Percentiles rank a stretch among this genome's conserved stretches.
Evolutionary conservation across 768 basidiomycete genomes (phyloP).

Genomic region (Holtermannia corniformis): DNA sequence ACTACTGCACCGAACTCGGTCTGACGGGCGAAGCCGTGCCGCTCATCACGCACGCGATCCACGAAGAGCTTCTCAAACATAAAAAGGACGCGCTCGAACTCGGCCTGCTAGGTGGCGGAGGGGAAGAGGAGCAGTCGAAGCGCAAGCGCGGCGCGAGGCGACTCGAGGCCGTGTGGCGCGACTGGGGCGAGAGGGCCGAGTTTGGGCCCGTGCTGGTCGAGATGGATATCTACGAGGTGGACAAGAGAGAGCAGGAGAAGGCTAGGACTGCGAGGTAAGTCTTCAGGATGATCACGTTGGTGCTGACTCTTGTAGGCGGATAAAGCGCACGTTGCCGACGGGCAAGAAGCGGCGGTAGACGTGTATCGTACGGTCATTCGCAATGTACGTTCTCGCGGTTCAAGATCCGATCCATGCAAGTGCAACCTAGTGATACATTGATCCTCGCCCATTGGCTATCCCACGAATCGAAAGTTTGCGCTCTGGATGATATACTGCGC

Average conservation of each 20-base stretch:
- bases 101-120: constrained; percentile 65
- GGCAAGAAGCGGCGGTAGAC: background rate
- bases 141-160: constrained; percentile 59
- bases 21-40: constrained; percentile 79
- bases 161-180: constrained; percentile 82
- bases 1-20: constrained; percentile 75
- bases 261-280: constrained; percentile 28
- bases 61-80: constrained; percentile 90
- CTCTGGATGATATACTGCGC: constrained; percentile 31
- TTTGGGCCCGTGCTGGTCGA: constrained; percentile 81
- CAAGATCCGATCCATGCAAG: too few relatives aligned
- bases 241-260: constrained; percentile 74
- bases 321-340: background rate
- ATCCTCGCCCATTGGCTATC: too few relatives aligned
- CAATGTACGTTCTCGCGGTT: too few relatives aligned
- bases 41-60: constrained; percentile 82
- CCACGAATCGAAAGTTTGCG: constrained; percentile 33
- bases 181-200: constrained; percentile 87
- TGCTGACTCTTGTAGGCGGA: background rate
- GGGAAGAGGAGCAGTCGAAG: constrained; percentile 53
- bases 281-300: background rate
- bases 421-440: too few relatives aligned
- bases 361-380: too few relatives aligned
- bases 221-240: constrained; percentile 80
- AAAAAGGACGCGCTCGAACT: constrained; percentile 92